Percentiles rank a stretch among this genome's conserved stretches.
phyloP scores from a whole-genome alignment of 768 basidiomycete genomes.

The Neoboletus magnificus region DNA sequence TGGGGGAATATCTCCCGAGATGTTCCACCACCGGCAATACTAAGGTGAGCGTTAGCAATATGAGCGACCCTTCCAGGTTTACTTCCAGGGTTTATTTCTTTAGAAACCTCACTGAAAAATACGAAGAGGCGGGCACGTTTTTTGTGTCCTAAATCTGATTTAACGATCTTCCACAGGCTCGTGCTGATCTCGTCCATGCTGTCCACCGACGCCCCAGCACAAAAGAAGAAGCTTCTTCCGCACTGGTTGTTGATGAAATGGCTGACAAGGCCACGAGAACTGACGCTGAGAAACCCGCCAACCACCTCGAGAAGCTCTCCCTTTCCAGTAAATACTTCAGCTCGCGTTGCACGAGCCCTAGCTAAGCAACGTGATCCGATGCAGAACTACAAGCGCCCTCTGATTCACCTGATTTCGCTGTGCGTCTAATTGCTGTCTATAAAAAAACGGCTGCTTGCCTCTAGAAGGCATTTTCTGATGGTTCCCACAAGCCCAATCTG shows the following conservation, averaged over 20 bases:
- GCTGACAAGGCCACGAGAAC: too few species aligned
- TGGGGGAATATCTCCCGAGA: not conserved
- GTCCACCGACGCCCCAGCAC: not conserved
- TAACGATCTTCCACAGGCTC: not conserved
- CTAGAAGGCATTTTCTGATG: too few species aligned
- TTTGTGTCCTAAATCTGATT: too few species aligned
- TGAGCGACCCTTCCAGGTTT: not conserved
- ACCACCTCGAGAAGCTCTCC: not conserved
- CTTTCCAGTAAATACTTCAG: too few species aligned
- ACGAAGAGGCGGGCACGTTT: not conserved
- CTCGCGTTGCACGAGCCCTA: too few species aligned
- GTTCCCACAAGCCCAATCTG: too few species aligned
- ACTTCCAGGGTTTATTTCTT: not conserved
- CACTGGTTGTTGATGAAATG: not conserved
- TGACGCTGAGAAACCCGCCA: not conserved
- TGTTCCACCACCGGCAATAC: not conserved
- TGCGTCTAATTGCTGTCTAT: too few species aligned
- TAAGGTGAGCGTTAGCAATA: not conserved
- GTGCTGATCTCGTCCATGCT: not conserved
- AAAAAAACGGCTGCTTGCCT: too few species aligned
- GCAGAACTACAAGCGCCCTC: too few species aligned
- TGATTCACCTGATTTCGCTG: too few species aligned
- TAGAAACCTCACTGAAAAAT: not conserved
- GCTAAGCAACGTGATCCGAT: too few species aligned
- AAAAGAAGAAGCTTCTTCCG: not conserved